Base-by-base conservation (phyloP, 2,329 filamentous ascomycete genomes). In the Hymenoscyphus infarciens region DNA sequence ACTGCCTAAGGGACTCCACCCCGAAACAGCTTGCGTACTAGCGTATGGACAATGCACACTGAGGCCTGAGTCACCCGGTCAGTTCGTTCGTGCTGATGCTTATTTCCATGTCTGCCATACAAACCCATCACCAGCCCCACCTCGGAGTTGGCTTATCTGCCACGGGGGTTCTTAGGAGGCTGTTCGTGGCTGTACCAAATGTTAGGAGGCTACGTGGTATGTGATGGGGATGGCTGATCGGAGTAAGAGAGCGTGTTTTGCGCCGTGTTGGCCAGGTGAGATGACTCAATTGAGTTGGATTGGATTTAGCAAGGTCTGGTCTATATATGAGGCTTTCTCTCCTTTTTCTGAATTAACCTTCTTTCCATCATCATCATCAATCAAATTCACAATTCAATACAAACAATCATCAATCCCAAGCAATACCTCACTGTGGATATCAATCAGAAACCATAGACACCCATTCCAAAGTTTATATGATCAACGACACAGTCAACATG, bases 21-120 rank as follows among this genome's bases (percentile, higher is more conserved):
- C 13, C 4, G 5, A 11, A 38, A 38, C 16, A 38, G 35, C 35
- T 38, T 38, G 35, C 35, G 35, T 38, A 38, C 35, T 38, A 38
- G 35, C 13, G 35, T 13, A 15, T 38, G 35, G 3, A 15, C 22
- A 35, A 15, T 38, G 35, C 35, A 15, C 22, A 35, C 27, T 22
- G 60, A 45, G 56, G 61, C 61, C 61, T 59, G 61, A 62, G 61
- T 62, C 61, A 62, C 27, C 33, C 61, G 61, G 61, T 61, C 60
- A 56, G 57, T n/a, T 16, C n/a, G 31, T 35, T 38, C 57, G 19
- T 3, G 31, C 38, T 39, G n/a, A 10, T 57, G 60, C 60, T 61
- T 61, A 61, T 45, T 31, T 16, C 22, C 31, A 31, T 31, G 54
- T 16, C 31, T 35, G 39, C 25, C n/a, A 10, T 13, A 52, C 45